These are phyloP conservation scores for Mrakiaceae sp. DNA, from an alignment of 1,284 basidiomycete genomes.

Conservation along the genomic window DNA sequence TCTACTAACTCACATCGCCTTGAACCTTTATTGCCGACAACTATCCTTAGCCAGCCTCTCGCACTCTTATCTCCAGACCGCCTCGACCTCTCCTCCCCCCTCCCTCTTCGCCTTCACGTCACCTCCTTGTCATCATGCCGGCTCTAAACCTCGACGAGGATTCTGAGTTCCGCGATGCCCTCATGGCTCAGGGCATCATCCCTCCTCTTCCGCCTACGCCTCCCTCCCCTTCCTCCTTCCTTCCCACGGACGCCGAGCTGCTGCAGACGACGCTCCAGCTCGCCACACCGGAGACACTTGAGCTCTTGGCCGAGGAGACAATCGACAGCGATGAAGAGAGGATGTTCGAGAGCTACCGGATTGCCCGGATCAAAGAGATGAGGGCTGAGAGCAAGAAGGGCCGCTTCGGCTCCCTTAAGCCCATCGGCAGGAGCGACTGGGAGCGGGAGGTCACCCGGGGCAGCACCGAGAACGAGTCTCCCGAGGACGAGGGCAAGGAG, in stretches of 20 bases:
- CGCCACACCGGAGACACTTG: slow-evolving; percentile 51
- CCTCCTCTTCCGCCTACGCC: slow-evolving; percentile 2
- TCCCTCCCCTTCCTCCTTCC: not conserved
- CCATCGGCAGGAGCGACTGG: slow-evolving; percentile 86
- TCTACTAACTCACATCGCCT: too few species aligned
- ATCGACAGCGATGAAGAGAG: slow-evolving; percentile 67
- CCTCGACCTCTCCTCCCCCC: too few species aligned
- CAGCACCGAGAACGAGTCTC: slow-evolving; percentile 49
- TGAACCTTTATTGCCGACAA: too few species aligned
- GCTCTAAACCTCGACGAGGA: slow-evolving; percentile 64
- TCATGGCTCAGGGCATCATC: slow-evolving; percentile 16
- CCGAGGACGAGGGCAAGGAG: slow-evolving; percentile 25
- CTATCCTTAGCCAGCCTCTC: too few species aligned
- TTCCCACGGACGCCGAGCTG: slow-evolving; percentile 34
- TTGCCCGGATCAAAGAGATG: slow-evolving; percentile 57
- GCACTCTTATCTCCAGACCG: too few species aligned
- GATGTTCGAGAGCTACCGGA: slow-evolving; percentile 56
- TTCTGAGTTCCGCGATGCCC: slow-evolving; percentile 61
- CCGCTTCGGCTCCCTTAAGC: slow-evolving; percentile 75
- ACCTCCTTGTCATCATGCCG: not conserved
- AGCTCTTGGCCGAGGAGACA: slow-evolving; percentile 55
- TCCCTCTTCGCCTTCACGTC: too few species aligned
- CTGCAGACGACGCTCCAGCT: slow-evolving; percentile 38
- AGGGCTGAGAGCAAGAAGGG: slow-evolving; percentile 50
- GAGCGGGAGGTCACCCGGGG: slow-evolving; percentile 90